These are phyloP conservation scores for Venturiaceae sp. DNA, from an alignment of 2,329 filamentous ascomycete genomes.

Conservation along the genomic window DNA sequence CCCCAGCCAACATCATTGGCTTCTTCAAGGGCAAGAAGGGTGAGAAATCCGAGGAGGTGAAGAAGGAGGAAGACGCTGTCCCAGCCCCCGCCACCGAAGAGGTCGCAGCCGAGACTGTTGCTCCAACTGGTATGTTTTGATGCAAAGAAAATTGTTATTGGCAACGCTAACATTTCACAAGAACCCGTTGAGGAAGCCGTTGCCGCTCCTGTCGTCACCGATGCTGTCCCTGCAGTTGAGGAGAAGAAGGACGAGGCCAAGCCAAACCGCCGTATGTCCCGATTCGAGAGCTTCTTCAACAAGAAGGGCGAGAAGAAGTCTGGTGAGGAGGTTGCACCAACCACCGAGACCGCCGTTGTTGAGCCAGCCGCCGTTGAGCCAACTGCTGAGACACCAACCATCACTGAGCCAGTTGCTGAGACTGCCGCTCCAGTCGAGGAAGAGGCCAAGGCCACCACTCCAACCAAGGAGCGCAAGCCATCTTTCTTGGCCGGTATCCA, in stretches of 20 bases:
- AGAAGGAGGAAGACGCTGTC: slow-evolving; percentile 24
- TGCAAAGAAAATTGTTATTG: too few relatives aligned
- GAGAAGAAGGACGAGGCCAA: slow-evolving; percentile 20
- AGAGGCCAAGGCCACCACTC: not conserved
- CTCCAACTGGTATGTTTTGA: slow-evolving; percentile 2
- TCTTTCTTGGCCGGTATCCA: not conserved
- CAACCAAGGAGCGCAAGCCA: slow-evolving; percentile 8
- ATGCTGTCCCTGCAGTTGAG: slow-evolving; percentile 28
- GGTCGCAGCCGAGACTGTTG: slow-evolving; percentile 13
- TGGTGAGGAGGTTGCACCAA: slow-evolving; percentile 26
- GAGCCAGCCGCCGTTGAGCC: slow-evolving; percentile 5
- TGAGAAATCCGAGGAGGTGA: slow-evolving; percentile 31
- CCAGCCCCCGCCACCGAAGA: slow-evolving; percentile 33
- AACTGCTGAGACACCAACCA: not conserved
- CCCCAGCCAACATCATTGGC: slow-evolving; percentile 50
- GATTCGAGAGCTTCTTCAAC: slow-evolving; percentile 40
- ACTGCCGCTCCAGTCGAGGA: not conserved
- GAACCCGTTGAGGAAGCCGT: slow-evolving; percentile 15
- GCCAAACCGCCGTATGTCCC: slow-evolving; percentile 39
- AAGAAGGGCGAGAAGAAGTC: slow-evolving; percentile 29
- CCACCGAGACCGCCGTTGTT: slow-evolving; percentile 10
- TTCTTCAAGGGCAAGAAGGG: slow-evolving; percentile 50
- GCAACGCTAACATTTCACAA: slow-evolving; percentile 17
- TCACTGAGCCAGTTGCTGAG: slow-evolving; percentile 6
- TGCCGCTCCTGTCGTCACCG: slow-evolving; percentile 24